Evolutionary conservation across 768 basidiomycete species (phyloP).

Genomic region (Pleurotus ostreatus): DNA sequence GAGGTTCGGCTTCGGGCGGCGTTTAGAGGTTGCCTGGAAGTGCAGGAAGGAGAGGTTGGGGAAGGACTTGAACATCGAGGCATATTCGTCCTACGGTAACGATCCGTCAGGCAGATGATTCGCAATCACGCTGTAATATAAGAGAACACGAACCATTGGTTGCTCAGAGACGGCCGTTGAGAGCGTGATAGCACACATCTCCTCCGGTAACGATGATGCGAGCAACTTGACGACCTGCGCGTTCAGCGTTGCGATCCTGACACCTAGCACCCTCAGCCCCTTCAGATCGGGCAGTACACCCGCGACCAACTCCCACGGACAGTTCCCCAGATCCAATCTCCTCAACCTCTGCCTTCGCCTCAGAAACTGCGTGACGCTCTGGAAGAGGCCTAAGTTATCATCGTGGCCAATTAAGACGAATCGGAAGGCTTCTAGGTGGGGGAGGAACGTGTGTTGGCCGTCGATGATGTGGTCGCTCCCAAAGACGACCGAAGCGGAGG

Average conservation of each 20-base stretch:
- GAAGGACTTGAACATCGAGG: conserved; percentile 42
- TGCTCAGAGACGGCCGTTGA: conserved; percentile 46
- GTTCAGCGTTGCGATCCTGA: conserved; percentile 49
- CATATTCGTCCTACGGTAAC: conserved; percentile 46
- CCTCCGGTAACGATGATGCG: conserved; percentile 35
- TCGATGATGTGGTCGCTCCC: conserved; percentile 58
- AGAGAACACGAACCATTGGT: conserved; percentile 37
- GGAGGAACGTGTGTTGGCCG: conserved; percentile 55
- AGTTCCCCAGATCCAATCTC: conserved; percentile 58
- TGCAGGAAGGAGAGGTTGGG: conserved; percentile 55
- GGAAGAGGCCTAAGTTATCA: conserved; percentile 47
- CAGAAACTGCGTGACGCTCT: conserved; percentile 52
- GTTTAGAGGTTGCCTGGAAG: conserved; percentile 41
- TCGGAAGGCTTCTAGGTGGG: conserved; percentile 58
- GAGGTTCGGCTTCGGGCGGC: conserved; percentile 51
- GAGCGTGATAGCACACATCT: conserved; percentile 53
- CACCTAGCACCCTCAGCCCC: conserved; percentile 52
- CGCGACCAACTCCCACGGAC: conserved; percentile 60
- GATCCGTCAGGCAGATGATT: no score
- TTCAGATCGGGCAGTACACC: conserved; percentile 47
- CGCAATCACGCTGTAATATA: no score
- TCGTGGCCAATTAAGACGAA: conserved; percentile 64
- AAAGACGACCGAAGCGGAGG: conserved; percentile 55
- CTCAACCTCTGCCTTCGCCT: conserved; percentile 43
- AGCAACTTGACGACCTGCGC: conserved; percentile 32